A percentile compares a stretch with the other conserved stretches of the same genome.
Conservation (phyloP, 225 moss, liverwort and hornwort genomes). For the Lunularia cruciata region DNA sequence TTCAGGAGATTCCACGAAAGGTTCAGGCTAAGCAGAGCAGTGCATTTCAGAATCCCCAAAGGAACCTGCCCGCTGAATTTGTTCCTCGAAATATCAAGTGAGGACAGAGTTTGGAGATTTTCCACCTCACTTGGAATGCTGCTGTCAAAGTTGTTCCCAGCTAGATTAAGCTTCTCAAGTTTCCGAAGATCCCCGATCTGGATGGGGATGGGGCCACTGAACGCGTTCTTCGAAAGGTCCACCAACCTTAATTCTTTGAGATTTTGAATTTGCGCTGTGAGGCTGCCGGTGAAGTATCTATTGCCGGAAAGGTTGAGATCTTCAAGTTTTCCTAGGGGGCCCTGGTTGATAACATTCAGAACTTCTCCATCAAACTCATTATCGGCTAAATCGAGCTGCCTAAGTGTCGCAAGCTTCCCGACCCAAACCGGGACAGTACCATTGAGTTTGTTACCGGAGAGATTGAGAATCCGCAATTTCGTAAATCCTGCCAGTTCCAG, state of each 20-base stretch:
- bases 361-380: constrained; percentile 19
- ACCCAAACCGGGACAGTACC: background rate
- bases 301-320: constrained; percentile 1
- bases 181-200: background rate
- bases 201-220: background rate
- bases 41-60: background rate
- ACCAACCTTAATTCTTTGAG: too few species aligned
- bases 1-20: background rate
- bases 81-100: background rate
- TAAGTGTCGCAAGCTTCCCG: background rate
- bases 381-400: constrained; percentile 12
- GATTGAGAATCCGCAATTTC: too few species aligned
- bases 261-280: too few species aligned
- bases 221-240: background rate
- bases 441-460: constrained; percentile 12
- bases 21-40: constrained; percentile 8
- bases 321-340: background rate
- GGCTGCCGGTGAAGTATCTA: background rate
- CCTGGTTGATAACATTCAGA: background rate
- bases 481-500: too few species aligned
- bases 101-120: background rate
- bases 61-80: background rate
- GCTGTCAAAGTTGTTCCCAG: constrained; percentile 22
- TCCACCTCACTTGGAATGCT: background rate
- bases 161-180: constrained; percentile 10